Conservation (phyloP, 805 yeast species). For the Tetrapisispora taiwanensis region DNA sequence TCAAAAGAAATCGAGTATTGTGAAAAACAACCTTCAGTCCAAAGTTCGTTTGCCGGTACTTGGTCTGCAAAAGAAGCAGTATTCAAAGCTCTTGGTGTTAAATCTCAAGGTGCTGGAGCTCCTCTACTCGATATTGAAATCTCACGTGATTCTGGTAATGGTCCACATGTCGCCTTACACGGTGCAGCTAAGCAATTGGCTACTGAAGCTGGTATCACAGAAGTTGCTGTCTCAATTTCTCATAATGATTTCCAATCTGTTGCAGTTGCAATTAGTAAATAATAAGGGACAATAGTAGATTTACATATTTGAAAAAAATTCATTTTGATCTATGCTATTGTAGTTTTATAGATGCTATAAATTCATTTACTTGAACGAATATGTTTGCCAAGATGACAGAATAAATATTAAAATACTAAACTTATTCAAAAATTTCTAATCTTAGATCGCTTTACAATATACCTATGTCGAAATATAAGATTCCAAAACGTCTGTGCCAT, state of each 20-base stretch:
- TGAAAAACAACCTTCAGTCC: conserved; percentile 58
- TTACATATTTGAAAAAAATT: too few species aligned
- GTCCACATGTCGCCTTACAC: conserved; percentile 67
- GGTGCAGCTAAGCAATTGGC: conserved; percentile 79
- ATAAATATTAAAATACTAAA: too few species aligned
- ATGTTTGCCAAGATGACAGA: too few species aligned
- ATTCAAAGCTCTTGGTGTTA: conserved; percentile 86
- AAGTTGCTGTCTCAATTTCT: conserved; percentile 79
- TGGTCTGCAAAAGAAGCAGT: conserved; percentile 99
- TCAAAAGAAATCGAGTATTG: conserved; percentile 72
- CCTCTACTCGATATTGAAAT: conserved; percentile 87
- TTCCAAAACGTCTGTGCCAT: too few species aligned
- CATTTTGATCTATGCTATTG: too few species aligned
- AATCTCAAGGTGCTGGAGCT: conserved; percentile 92
- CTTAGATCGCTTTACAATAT: too few species aligned
- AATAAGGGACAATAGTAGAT: background rate
- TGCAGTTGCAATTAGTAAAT: conserved; percentile 71
- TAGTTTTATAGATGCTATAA: too few species aligned
- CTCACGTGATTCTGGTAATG: conserved; percentile 61
- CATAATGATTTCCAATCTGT: conserved; percentile 97
- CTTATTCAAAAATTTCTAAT: too few species aligned
- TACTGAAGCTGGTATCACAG: conserved; percentile 50
- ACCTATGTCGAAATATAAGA: too few species aligned
- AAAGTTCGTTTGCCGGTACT: conserved; percentile 90
- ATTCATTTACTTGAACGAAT: too few species aligned